A percentile compares a stretch with the other conserved stretches of the same genome.
phyloP scores from a whole-genome alignment of 352 stramenopile genomes.

The Phytophthora fragariae region DNA sequence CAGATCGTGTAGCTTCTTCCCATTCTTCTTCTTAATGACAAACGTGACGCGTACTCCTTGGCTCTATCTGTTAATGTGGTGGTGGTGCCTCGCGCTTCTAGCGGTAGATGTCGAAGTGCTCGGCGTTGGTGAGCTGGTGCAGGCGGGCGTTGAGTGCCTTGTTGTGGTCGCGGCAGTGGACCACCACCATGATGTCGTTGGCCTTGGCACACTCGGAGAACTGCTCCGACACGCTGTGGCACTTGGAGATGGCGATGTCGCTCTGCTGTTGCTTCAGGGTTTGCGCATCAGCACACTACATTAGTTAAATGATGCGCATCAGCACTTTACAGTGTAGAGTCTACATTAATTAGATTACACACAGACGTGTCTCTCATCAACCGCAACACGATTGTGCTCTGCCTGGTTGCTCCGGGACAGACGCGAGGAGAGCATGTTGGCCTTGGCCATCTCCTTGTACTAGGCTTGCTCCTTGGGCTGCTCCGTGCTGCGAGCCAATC shows the following conservation, averaged over 20 bases:
- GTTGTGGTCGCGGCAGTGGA: constrained; percentile 80
- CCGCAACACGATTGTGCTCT: constrained; percentile 61
- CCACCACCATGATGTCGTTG: constrained; percentile 74
- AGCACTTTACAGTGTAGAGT: too few relatives aligned
- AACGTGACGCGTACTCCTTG: too few relatives aligned
- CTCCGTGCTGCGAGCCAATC: constrained; percentile 34
- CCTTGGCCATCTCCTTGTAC: constrained; percentile 62
- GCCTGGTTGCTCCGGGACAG: constrained; percentile 88
- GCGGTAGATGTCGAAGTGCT: constrained; percentile 77
- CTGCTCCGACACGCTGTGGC: constrained; percentile 55
- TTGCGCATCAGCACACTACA: too few relatives aligned
- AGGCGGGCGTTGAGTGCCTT: constrained; percentile 81
- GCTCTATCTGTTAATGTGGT: too few relatives aligned
- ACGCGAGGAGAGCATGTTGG: constrained; percentile 74
- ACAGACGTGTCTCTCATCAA: not conserved
- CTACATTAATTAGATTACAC: not conserved
- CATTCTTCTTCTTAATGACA: too few relatives aligned
- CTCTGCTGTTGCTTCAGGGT: too few relatives aligned
- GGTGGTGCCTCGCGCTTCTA: constrained; percentile 53
- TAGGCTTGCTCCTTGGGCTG: constrained; percentile 58
- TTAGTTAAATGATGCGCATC: too few relatives aligned
- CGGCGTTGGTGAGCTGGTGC: constrained; percentile 80
- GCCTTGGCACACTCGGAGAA: constrained; percentile 78
- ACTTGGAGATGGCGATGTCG: constrained; percentile 45
- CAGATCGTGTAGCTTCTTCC: too few relatives aligned